These are phyloP conservation scores for Salvia sclarea DNA, from an alignment of 305 asterid genomes.

Conservation along the genomic window DNA sequence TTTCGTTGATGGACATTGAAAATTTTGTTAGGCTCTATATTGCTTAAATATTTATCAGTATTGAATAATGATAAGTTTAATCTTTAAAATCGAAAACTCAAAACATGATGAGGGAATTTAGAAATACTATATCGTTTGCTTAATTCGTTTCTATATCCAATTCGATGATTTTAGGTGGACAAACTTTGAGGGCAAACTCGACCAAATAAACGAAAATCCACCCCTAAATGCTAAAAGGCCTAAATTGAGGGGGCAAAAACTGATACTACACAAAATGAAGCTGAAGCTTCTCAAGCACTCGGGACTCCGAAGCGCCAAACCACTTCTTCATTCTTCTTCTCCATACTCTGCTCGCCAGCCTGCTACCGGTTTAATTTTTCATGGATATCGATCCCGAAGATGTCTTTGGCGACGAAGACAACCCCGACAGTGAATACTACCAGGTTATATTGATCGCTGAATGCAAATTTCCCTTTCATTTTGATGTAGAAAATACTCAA, in stretches of 20 bases:
- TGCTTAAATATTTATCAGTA: too few species aligned
- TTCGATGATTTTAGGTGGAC: too few species aligned
- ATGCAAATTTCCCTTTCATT: background rate
- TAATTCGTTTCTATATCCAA: too few species aligned
- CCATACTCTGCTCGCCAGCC: background rate
- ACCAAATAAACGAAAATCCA: too few species aligned
- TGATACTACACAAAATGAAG: background rate
- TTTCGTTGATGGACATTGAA: too few species aligned
- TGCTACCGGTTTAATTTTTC: conserved; percentile 5
- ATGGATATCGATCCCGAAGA: conserved; percentile 95
- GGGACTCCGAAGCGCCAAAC: background rate
- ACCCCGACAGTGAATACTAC: conserved; percentile 57
- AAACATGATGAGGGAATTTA: too few species aligned
- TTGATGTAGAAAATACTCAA: background rate
- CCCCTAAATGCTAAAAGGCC: background rate
- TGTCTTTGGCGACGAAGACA: conserved; percentile 80
- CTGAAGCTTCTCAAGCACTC: conserved; percentile 24
- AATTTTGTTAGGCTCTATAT: too few species aligned
- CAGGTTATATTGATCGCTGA: conserved; percentile 37
- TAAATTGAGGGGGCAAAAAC: background rate
- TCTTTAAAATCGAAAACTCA: too few species aligned
- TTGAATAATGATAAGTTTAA: too few species aligned
- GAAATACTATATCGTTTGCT: too few species aligned
- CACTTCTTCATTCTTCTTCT: conserved; percentile 16
- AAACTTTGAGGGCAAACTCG: too few species aligned